Base-by-base conservation (phyloP, 2,329 filamentous ascomycete species). In the Pseudodiploospora longispora region DNA sequence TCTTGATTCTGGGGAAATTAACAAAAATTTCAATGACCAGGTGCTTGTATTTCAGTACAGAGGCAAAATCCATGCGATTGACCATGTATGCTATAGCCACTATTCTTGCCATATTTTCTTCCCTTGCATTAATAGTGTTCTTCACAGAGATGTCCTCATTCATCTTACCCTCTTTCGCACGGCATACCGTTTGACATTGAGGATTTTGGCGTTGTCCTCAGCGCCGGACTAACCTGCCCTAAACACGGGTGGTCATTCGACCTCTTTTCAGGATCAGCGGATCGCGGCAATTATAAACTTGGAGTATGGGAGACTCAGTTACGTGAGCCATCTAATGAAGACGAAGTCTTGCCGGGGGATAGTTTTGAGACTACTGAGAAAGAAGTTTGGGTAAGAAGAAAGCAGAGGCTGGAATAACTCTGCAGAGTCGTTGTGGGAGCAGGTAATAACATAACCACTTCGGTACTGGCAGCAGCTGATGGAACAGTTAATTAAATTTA, bases 171-270 rank as follows among this genome's bases (percentile, higher is more conserved):
- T 0, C 69, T 87, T 2, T 83, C 80, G 0, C 70, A 75, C 36
- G 81, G 78, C 0, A 73, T 63, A 0, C 68, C 80, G 0, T 85
- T 85, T 46, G 83, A 87, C 43, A 85, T 87, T 52, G 83, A 87
- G 52, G 83, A 87, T 48, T 87, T 85, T 56, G 82, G 83, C 0
- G 64, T 83, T 3, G 67, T 73, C 4, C 59, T 83, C 6, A 82
- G 78, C 43, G 71, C 78, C 0, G 83, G 81, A 0, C 63, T 87
- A 4, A 74, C 71, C 0, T 87, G 83, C 57, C 80, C 82, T 0
- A 84, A 84, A 50, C 82, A 86, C 49, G 76, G 70, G 4, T 87
- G 83, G 83, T 82, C 80, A 0, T 87, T 86, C 59, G 83, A 87
- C 55, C 53, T 86, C 3, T 75, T 78, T 42, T 76, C 81, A 0